Conservation (phyloP, 2,329 filamentous ascomycete species). For the Macrophomina pseudophaseolina region DNA sequence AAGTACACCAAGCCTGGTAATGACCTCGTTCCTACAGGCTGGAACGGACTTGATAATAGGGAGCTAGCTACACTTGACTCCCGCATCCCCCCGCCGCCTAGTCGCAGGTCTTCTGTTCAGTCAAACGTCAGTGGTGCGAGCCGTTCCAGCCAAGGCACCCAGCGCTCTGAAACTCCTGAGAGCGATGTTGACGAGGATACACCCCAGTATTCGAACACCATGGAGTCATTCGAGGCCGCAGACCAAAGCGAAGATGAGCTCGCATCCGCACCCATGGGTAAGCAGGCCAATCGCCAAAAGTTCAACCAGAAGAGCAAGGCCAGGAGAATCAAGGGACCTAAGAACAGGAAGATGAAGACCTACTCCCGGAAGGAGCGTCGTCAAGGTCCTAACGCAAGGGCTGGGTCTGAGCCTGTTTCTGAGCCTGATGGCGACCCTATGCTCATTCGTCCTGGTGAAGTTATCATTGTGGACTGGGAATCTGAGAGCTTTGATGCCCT, state of each 20-base stretch:
- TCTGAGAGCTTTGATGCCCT: conserved; percentile 71
- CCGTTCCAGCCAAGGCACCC: conserved; percentile 5
- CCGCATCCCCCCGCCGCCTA: conserved; percentile 46
- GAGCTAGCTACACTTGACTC: conserved; percentile 61
- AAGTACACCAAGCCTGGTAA: conserved; percentile 64
- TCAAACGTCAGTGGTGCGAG: conserved; percentile 33
- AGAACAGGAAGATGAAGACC: conserved; percentile 38
- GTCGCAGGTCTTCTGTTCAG: conserved; percentile 42
- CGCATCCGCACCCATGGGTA: conserved; percentile 32
- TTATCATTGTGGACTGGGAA: conserved; percentile 85
- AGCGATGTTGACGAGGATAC: conserved; percentile 42
- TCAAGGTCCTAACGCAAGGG: neutral
- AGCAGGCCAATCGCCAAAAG: conserved; percentile 39
- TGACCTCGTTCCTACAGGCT: conserved; percentile 72
- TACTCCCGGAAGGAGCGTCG: conserved; percentile 36
- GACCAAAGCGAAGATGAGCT: conserved; percentile 45
- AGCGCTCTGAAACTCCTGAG: conserved; percentile 16
- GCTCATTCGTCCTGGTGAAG: conserved; percentile 80
- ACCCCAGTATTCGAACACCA: conserved; percentile 36
- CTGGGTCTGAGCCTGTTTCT: conserved; percentile 32
- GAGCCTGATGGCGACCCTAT: conserved; percentile 59
- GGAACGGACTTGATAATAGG: conserved; percentile 65
- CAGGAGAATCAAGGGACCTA: conserved; percentile 35
- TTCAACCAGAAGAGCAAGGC: conserved; percentile 29
- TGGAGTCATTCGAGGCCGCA: conserved; percentile 37